Evolutionary conservation across 805 yeast species (phyloP), one percentile per base, ranked within the genome.

Genomic region (Saturnispora zaruensis): DNA sequence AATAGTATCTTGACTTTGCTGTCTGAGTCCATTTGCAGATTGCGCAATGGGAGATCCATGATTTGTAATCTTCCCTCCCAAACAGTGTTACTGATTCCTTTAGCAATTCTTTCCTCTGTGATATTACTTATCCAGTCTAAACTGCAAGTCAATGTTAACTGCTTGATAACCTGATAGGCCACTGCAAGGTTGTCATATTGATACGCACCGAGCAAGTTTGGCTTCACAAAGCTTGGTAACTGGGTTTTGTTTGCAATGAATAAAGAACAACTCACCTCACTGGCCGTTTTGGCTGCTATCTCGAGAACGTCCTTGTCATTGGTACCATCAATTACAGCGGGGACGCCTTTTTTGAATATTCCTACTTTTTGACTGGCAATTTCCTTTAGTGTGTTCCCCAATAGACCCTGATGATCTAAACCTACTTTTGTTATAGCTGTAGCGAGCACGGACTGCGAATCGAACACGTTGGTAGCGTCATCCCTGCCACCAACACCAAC

Each of bases 51-150:
- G n/a, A 72, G 57, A 4, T 65, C 52, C 9, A 42, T 14, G 13
- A 4, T 6, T 59, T 93, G 96, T 47, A 93, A 67, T 53, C 99
- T 69, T 1, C 97, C 98, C 0, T 95, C 95, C 98, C 98, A 90
- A 7, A 57, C 54, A 0, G 89, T 82, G 0, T 56, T 47, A 1
- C 58, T 46, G 0, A 90, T 65, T 0, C 96, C 96, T 6, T 59
- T 54, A 4, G 61, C 55, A 0, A 86, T 68, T 1, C 60, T 23
- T 2, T 59, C 59, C 1, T 57, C 47, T 26, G 55, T 49, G 34
- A 63, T 55, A 28, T 30, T 21, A 38, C 9, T n/a, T 18, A 21
- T 28, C 30, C 28, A 47, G 23, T 24, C 14, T 11, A 25, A 38
- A 13, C 18, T 36, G 6, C 33, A 18, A 5, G 7, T 24, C 4